Evolutionary conservation across 2,329 filamentous ascomycete species (phyloP).

Genomic region (Sclerotiophoma versabilis): DNA sequence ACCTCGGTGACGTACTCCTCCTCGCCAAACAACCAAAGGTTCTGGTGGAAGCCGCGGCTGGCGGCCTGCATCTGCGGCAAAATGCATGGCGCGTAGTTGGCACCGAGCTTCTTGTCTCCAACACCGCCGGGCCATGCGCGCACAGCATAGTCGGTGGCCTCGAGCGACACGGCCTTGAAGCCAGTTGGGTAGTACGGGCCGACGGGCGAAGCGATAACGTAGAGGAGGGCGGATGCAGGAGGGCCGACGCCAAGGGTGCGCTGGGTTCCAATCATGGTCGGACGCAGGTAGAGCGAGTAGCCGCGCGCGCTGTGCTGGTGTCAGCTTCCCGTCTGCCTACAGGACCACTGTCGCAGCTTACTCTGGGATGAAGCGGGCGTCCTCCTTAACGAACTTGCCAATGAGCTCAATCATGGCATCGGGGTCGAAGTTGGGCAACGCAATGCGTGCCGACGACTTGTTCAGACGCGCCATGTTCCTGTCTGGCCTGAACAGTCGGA

Average conservation of each 20-base stretch:
- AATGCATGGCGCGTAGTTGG: slow-evolving; percentile 99
- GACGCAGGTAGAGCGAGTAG: slow-evolving; percentile 94
- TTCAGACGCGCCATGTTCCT: slow-evolving; percentile 97
- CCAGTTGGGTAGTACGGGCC: slow-evolving; percentile 98
- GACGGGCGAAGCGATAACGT: slow-evolving; percentile 93
- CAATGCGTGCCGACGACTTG: slow-evolving; percentile 88
- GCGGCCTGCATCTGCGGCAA: slow-evolving; percentile 94
- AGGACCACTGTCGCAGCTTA: slow-evolving; percentile 49
- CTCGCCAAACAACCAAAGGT: slow-evolving; percentile 95
- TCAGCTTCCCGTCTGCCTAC: slow-evolving; percentile 12
- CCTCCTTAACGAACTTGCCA: slow-evolving; percentile 77
- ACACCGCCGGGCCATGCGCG: slow-evolving; percentile 98
- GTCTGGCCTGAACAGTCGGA: slow-evolving; percentile 91
- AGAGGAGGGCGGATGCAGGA: slow-evolving; percentile 91
- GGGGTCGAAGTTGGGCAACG: slow-evolving; percentile 83
- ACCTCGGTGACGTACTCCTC: slow-evolving; percentile 97
- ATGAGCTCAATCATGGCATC: slow-evolving; percentile 81
- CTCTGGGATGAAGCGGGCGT: slow-evolving; percentile 88
- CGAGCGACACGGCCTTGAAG: slow-evolving; percentile 95
- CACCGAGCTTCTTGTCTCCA: slow-evolving; percentile 97
- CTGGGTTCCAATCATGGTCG: slow-evolving; percentile 97
- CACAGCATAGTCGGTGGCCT: slow-evolving; percentile 95
- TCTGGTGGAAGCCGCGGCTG: slow-evolving; percentile 93
- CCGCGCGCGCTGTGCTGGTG: slow-evolving; percentile 63
- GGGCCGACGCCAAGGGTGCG: slow-evolving; percentile 89